Base-by-base conservation (phyloP, 2,329 filamentous ascomycete genomes). In the Pseudocercospora eumusae region DNA sequence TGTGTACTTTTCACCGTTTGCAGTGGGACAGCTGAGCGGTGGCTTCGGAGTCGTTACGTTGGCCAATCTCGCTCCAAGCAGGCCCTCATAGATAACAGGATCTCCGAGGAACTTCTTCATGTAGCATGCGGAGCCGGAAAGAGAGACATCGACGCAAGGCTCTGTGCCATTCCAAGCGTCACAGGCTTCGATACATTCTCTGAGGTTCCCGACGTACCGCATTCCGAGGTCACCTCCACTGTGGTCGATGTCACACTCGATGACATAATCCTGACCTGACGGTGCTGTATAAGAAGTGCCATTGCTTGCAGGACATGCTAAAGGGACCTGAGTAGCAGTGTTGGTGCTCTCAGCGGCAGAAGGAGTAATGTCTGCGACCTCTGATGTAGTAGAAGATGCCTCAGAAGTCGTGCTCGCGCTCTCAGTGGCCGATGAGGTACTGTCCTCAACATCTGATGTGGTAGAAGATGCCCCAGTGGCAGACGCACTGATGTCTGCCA, bases 211-310 rank as follows among this genome's bases (percentile, higher is more conserved):
- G 20, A 66, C 65, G 18, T 60, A 64, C 5, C 59, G 60, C 25
- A 28, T 62, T 10, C 23, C 36, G 59, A 74, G 66, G 59, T 74
- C 70, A 31, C 71, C 72, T 5, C 64, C 71, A 9, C 60, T 52
- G 49, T 74, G 70, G 44, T 74, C 72, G 20, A 71, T 67, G 28
- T 63, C 68, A 60, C 72, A 74, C 49, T 72, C 69, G 53, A 74
- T 67, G 25, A 67, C 23, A 58, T 69, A 73, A 23, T 59, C 50
- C 5, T 64, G 60, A n/a, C 68, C 67, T 31, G 62, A 70, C n/a
- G 59, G 20, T 10, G 63, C 66, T 5, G 60, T 67, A 56, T 71
- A 69, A 1, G 57, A 61, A 20, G 60, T 71, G 23, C 61, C 63
- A 45, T 72, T 65, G 7, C 61, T 61, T 4, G 40, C 42, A 1